A percentile compares a stretch with the other conserved stretches of the same genome.
Conservation (phyloP, 441 rosid genomes). For the Arabidopsis lyrata region DNA sequence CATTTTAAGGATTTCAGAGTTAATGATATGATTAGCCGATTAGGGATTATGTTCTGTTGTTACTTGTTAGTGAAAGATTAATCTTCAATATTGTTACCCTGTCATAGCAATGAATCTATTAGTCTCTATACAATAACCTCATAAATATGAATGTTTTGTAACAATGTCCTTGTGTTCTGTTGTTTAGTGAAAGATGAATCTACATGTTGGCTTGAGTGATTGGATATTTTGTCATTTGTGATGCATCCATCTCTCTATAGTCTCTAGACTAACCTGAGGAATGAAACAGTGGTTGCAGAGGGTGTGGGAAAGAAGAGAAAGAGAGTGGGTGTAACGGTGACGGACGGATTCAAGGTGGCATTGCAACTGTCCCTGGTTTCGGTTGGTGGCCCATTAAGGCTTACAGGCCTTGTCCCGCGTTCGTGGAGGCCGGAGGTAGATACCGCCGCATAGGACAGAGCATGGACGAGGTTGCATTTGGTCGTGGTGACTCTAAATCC, state of each 20-base stretch:
- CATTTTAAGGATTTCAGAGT: background rate
- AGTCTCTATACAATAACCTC: background rate
- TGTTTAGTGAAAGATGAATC: background rate
- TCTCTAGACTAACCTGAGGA: background rate
- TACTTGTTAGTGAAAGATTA: background rate
- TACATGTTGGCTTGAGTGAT: background rate
- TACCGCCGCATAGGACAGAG: slow-evolving; percentile 80
- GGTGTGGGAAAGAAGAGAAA: slow-evolving; percentile 77
- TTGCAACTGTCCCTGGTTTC: slow-evolving; percentile 90
- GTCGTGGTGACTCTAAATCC: slow-evolving; percentile 47
- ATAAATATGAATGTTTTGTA: background rate
- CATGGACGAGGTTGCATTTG: slow-evolving; percentile 90
- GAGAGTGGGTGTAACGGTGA: slow-evolving; percentile 94
- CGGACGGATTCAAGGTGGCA: slow-evolving; percentile 98
- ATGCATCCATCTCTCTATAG: background rate
- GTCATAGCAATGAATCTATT: background rate
- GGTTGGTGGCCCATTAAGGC: slow-evolving; percentile 99
- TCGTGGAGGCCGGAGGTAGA: slow-evolving; percentile 82
- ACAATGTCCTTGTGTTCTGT: background rate
- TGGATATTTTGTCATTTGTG: background rate
- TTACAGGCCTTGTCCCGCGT: slow-evolving; percentile 85
- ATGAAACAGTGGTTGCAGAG: slow-evolving; percentile 75
- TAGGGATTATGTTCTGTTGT: background rate
- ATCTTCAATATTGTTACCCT: background rate
- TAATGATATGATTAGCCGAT: background rate